These are phyloP conservation scores for Corylus americana DNA, from an alignment of 306 rosid genomes.

Conservation along the genomic window DNA sequence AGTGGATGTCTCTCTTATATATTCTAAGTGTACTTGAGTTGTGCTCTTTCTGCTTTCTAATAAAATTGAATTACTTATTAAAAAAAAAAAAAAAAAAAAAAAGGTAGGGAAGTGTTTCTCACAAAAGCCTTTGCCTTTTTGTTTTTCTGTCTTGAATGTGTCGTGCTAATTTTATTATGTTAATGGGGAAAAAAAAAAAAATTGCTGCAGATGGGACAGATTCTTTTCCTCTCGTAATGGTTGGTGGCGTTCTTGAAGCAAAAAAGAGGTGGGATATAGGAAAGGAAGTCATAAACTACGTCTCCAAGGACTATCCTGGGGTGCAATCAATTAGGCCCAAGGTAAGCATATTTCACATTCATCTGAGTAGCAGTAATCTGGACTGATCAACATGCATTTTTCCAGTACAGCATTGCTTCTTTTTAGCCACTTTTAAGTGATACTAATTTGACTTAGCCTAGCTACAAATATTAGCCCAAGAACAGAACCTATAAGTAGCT, in stretches of 20 bases:
- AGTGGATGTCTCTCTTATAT: no score
- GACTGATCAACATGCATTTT: not conserved
- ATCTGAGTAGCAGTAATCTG: not conserved
- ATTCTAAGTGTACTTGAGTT: no score
- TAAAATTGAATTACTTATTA: no score
- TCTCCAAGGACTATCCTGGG: conserved; percentile 64
- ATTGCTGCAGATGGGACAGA: conserved; percentile 67
- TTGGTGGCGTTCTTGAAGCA: conserved; percentile 98
- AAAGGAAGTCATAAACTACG: conserved; percentile 64
- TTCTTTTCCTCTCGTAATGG: conserved; percentile 84
- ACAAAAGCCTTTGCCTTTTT: not conserved
- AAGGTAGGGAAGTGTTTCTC: not conserved
- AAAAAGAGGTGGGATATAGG: conserved; percentile 88
- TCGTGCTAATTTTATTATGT: not conserved
- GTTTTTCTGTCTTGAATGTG: not conserved
- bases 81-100: no score
- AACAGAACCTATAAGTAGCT: not conserved
- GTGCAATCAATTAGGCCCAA: conserved; percentile 71
- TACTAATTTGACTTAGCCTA: no score
- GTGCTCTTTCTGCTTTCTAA: no score
- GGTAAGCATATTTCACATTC: conserved; percentile 42
- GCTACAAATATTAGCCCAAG: not conserved
- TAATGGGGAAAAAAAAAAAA: not conserved
- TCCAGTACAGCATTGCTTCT: not conserved
- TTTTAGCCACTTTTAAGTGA: no score